Conservation (phyloP, 1,284 basidiomycete species). For the Tilletia walkeri region DNA sequence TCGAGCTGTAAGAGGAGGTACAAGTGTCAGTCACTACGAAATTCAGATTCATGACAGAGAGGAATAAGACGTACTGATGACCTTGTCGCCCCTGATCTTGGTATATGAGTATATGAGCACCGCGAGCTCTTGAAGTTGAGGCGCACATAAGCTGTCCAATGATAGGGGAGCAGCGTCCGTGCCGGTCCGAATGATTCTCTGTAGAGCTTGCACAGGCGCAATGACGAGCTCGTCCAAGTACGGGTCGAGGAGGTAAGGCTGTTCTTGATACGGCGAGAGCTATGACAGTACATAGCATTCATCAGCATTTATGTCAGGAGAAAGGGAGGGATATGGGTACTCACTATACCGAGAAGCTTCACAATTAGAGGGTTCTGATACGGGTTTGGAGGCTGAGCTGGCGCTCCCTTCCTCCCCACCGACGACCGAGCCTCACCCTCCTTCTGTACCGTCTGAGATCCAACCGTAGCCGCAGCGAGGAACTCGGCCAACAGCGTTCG, state of each 20-base stretch:
- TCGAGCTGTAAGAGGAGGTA: conserved; percentile 63
- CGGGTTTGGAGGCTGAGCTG: not conserved
- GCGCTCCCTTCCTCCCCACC: not conserved
- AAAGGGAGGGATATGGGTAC: not conserved
- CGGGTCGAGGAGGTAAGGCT: conserved; percentile 87
- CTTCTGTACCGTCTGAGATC: not conserved
- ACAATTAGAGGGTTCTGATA: conserved; percentile 8
- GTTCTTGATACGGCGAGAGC: conserved; percentile 89
- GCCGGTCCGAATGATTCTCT: conserved; percentile 26
- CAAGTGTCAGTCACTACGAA: not conserved
- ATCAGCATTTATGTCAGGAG: not conserved
- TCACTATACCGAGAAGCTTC: not conserved
- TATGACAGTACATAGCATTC: conserved; percentile 52
- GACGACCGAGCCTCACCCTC: not conserved
- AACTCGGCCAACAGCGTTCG: not conserved
- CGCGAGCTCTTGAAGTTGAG: conserved; percentile 63
- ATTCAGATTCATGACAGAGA: not conserved
- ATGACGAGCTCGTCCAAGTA: conserved; percentile 77
- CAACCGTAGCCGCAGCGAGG: not conserved
- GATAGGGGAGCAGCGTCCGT: not conserved
- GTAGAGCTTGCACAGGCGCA: conserved; percentile 65
- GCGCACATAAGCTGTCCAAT: not conserved
- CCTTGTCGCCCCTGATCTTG: conserved; percentile 88
- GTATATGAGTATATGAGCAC: conserved; percentile 76
- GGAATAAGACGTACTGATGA: conserved; percentile 70